Conservation (phyloP, 208 protist species). For the Trypanosoma brucei region DNA sequence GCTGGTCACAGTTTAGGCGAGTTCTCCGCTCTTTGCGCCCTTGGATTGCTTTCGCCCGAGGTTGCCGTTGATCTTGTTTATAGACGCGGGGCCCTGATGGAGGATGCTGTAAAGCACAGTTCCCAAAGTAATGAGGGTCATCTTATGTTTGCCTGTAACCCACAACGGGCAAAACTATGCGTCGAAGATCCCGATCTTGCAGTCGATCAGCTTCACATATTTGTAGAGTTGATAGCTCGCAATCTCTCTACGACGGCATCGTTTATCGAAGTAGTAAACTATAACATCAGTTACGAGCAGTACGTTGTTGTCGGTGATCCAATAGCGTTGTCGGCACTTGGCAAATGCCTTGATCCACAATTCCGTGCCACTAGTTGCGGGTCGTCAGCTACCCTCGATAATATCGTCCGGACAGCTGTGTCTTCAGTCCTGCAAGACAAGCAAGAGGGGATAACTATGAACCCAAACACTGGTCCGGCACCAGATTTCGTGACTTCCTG, state of each 20-base stretch:
- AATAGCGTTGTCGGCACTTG: constrained; percentile 64
- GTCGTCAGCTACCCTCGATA: constrained; percentile 21
- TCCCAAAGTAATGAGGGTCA: constrained; percentile 30
- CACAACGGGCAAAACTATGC: constrained; percentile 47
- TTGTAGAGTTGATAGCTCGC: constrained; percentile 74
- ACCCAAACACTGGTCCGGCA: constrained; percentile 31
- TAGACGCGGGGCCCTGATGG: constrained; percentile 78
- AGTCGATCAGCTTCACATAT: constrained; percentile 65
- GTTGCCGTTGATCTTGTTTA: constrained; percentile 69
- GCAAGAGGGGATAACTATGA: constrained; percentile 54
- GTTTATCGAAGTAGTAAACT: constrained; percentile 81
- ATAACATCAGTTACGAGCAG: constrained; percentile 74
- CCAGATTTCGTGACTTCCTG: constrained; percentile 71
- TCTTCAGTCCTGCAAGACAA: constrained; percentile 50
- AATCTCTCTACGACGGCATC: constrained; percentile 64
- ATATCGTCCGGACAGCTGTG: constrained; percentile 44
- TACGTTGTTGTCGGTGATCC: constrained; percentile 81
- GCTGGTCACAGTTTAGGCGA: constrained; percentile 88
- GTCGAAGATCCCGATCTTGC: constrained; percentile 34
- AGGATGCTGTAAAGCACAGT: constrained; percentile 41
- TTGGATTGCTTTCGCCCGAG: constrained; percentile 72
- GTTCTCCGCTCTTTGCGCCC: constrained; percentile 66
- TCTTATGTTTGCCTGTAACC: constrained; percentile 81
- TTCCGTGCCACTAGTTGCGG: constrained; percentile 61
- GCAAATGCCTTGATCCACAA: constrained; percentile 85